Evolutionary conservation across 495 filamentous ascomycete species (phyloP).

Genomic region (Neurospora pannonica): DNA sequence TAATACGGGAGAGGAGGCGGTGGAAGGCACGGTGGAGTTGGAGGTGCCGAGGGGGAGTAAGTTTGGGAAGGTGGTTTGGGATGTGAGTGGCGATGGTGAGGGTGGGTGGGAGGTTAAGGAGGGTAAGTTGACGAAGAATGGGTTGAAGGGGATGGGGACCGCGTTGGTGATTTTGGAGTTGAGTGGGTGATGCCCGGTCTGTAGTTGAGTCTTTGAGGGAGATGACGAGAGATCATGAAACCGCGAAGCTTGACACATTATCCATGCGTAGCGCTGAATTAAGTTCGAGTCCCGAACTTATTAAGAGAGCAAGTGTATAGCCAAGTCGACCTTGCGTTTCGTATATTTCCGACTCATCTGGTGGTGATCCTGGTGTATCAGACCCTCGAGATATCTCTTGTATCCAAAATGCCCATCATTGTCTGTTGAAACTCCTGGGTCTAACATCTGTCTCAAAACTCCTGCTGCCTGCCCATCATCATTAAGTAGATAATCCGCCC

Average conservation of each 20-base stretch:
- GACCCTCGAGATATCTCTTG: background rate
- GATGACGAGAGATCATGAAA: no score
- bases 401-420: background rate
- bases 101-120: conserved; percentile 16
- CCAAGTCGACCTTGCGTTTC: background rate
- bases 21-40: conserved; percentile 15
- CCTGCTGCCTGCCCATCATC: background rate
- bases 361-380: background rate
- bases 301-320: background rate
- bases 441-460: background rate
- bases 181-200: background rate
- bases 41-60: conserved; percentile 4
- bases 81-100: conserved; percentile 13
- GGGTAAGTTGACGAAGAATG: conserved; percentile 8
- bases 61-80: conserved; percentile 8
- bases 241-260: background rate
- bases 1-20: conserved; percentile 27
- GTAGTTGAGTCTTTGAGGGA: no score
- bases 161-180: conserved; percentile 18
- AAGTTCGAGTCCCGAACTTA: background rate
- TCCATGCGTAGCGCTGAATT: background rate
- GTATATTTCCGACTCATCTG: no score
- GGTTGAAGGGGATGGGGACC: conserved; percentile 15
- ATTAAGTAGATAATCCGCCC: background rate
- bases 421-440: background rate